phyloP scores from a whole-genome alignment of 345 rosid species.

The Trapa bicornis region DNA sequence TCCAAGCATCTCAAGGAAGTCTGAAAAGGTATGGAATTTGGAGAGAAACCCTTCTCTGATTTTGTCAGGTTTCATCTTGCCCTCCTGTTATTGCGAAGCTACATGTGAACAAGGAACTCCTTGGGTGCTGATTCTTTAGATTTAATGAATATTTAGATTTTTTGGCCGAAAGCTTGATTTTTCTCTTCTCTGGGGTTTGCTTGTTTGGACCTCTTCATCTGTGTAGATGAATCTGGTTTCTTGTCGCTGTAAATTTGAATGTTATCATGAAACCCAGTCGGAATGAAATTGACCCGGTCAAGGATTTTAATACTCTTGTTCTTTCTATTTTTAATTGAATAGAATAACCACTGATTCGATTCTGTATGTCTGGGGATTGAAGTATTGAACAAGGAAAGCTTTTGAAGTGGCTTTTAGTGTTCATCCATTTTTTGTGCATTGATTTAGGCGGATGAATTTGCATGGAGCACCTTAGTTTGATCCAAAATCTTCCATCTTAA shows the following conservation, averaged over 20 bases:
- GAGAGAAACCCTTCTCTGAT: neutral
- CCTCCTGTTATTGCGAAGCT: too few relatives aligned
- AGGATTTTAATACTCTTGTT: neutral
- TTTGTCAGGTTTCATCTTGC: neutral
- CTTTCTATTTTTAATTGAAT: neutral
- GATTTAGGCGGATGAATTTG: neutral
- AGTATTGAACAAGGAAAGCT: neutral
- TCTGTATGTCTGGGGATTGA: neutral
- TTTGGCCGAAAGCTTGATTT: neutral
- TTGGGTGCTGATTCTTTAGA: too few relatives aligned
- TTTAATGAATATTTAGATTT: neutral
- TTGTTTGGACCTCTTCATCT: constrained; percentile 5
- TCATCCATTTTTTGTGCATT: neutral
- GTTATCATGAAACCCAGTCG: neutral
- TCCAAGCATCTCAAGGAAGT: neutral
- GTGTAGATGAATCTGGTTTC: neutral
- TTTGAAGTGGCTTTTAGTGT: neutral
- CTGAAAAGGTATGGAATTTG: neutral
- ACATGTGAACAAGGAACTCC: too few relatives aligned
- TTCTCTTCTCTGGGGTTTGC: constrained; percentile 4
- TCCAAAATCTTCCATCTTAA: neutral
- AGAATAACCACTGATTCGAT: neutral
- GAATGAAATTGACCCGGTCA: constrained; percentile 4
- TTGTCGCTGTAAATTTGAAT: neutral
- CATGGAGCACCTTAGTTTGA: neutral